Evolutionary conservation across 2,329 filamentous ascomycete species (phyloP), one percentile per base, ranked within the genome.

Genomic region (Sclerotinia glacialis): DNA sequence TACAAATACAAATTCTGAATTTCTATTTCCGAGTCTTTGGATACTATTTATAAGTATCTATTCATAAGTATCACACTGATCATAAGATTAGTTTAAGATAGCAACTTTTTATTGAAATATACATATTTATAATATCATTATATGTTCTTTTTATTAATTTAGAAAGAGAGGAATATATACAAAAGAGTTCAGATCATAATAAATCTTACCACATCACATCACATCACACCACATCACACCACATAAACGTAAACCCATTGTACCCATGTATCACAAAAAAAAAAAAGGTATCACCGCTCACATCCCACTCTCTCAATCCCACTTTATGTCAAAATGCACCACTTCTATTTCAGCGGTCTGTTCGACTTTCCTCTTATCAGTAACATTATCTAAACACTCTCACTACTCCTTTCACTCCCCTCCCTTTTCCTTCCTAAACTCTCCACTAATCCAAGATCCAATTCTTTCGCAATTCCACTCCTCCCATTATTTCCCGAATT

Each of bases 381-480:
- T 14, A 12, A 9, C 14, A 28, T 11, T 21, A 61, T 14, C 23
- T 37, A 65, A 44, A 65, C 64, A 61, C 54, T 65, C 18, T 34
- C 64, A 60, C 46, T 49, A 37, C 62, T 65, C n/a, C 40, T 34
- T 21, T 40, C 49, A 18, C 28, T 54, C 5, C 28, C 31, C 58
- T 62, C 58, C 37, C 55, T 59, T 37, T 64, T 67, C 47, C 65
- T 71, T 67, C 67, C 65, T 60, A 59, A 69, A 68, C 40, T 65
- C 53, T 55, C 65, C 6, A 72, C 70, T 21, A 64, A 62, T 3
- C 28, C 65, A 2, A 59, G 62, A 50, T 72, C 64, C 5, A 70
- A 66, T 34, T 72, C 71, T 16, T 65, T 69, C n/a, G 69, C 71
- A 37, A 71, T 67, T 6, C 71, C 71, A 58, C 70, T 71, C 3